Percentiles rank a stretch among this genome's conserved stretches.
phyloP scores from a whole-genome alignment of 2,329 filamentous ascomycete species.

The Hypomyces rosellus region DNA sequence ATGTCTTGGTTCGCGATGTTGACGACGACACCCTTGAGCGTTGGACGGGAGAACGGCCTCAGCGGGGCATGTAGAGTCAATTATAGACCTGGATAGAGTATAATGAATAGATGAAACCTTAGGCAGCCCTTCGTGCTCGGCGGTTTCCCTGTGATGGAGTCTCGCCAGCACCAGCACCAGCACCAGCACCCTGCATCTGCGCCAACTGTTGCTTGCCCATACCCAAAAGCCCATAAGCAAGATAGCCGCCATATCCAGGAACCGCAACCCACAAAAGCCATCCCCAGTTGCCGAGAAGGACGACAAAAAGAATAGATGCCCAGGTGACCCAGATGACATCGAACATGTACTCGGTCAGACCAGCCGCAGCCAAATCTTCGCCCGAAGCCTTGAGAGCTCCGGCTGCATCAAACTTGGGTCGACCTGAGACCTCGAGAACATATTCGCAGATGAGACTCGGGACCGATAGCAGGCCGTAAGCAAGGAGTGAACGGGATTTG shows the following conservation, averaged over 20 bases:
- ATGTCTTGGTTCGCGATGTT: constrained; percentile 60
- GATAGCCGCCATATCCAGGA: constrained; percentile 50
- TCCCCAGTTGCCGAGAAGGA: constrained; percentile 73
- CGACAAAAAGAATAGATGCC: constrained; percentile 64
- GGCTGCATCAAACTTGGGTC: constrained; percentile 63
- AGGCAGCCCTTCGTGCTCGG: constrained; percentile 49
- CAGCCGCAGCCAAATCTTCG: constrained; percentile 80
- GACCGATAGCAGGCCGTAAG: constrained; percentile 65
- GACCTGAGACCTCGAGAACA: constrained; percentile 76
- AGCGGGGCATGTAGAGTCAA: constrained; percentile 20
- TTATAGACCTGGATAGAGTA: constrained; percentile 3
- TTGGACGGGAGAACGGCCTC: constrained; percentile 46
- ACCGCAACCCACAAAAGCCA: constrained; percentile 52
- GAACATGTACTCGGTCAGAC: constrained; percentile 97
- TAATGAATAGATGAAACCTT: constrained; percentile 13
- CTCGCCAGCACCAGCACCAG: constrained; percentile 24
- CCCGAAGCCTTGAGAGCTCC: constrained; percentile 67
- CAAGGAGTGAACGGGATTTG: constrained; percentile 55
- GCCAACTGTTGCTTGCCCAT: constrained; percentile 48
- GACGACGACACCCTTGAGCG: constrained; percentile 44
- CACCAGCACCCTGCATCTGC: constrained; percentile 34
- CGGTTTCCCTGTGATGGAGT: constrained; percentile 42
- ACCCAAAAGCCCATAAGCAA: constrained; percentile 48
- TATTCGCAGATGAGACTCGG: constrained; percentile 77
- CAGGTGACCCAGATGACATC: constrained; percentile 95